Evolutionary conservation across 371 early-diverging fungal species (phyloP).

Genomic region (Apophysomyces trapeziformis): DNA sequence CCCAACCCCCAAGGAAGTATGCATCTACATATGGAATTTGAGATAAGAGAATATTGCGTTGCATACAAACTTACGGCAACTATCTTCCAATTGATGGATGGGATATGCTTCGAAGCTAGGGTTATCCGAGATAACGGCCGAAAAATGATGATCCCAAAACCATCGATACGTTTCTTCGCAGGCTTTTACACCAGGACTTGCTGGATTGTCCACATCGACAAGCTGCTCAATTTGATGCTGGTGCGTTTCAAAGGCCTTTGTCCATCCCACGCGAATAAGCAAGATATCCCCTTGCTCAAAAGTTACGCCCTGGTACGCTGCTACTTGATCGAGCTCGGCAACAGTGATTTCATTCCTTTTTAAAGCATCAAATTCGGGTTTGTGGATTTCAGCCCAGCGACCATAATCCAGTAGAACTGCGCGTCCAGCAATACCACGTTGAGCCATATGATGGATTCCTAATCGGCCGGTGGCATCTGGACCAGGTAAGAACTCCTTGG

Average conservation of each 20-base stretch:
- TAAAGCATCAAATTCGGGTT: slow-evolving; percentile 35
- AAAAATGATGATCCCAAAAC: slow-evolving; percentile 53
- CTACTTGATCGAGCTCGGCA: slow-evolving; percentile 40
- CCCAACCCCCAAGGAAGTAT: slow-evolving; percentile 42
- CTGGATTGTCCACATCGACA: slow-evolving; percentile 20
- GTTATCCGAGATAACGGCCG: slow-evolving; percentile 44
- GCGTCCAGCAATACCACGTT: slow-evolving; percentile 49
- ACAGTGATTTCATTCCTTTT: slow-evolving; percentile 36
- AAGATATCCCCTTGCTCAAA: slow-evolving; percentile 49
- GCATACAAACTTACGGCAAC: slow-evolving; percentile 32
- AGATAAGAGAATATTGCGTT: neutral
- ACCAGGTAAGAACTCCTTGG: slow-evolving; percentile 21
- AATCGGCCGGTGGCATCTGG: slow-evolving; percentile 27
- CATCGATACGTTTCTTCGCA: slow-evolving; percentile 46
- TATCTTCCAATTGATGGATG: slow-evolving; percentile 15
- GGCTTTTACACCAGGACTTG: slow-evolving; percentile 38
- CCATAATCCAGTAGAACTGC: slow-evolving; percentile 49
- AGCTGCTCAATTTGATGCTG: slow-evolving; percentile 10
- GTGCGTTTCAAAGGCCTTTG: slow-evolving; percentile 17
- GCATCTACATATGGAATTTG: slow-evolving; percentile 28
- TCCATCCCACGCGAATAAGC: slow-evolving; percentile 48
- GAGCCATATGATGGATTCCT: slow-evolving; percentile 50
- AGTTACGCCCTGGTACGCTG: slow-evolving; percentile 36
- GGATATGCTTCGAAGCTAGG: slow-evolving; percentile 48
- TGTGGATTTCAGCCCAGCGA: slow-evolving; percentile 38